A percentile compares a stretch with the other conserved stretches of the same genome.
Evolutionary conservation across 2,329 filamentous ascomycete species (phyloP).

Genomic region (Botrytis medusae): DNA sequence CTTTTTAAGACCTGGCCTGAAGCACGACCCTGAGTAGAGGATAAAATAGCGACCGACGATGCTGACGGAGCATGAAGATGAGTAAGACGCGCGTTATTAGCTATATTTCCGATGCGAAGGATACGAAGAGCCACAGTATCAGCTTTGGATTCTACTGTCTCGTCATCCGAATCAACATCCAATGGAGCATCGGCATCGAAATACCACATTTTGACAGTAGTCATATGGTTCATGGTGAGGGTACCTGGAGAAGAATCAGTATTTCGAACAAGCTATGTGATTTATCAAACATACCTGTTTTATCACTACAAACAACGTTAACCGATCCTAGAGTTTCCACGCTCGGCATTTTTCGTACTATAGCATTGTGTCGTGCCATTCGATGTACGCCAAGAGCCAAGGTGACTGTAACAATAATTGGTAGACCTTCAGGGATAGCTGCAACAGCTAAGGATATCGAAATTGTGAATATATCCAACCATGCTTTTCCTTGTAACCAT

Average conservation of each 20-base stretch:
- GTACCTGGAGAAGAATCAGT: constrained; percentile 59
- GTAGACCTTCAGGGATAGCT: constrained; percentile 91
- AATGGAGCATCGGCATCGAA: constrained; percentile 63
- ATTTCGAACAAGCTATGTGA: constrained; percentile 13
- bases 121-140: constrained; percentile 77
- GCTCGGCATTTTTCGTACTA: constrained; percentile 92
- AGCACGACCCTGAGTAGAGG: constrained; percentile 67
- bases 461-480: constrained; percentile 96
- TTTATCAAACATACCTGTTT: constrained; percentile 63
- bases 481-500: constrained; percentile 81
- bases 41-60: constrained; percentile 75
- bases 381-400: constrained; percentile 90
- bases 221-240: constrained; percentile 97
- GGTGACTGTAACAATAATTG: constrained; percentile 97
- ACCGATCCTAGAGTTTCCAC: constrained; percentile 98
- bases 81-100: constrained; percentile 86
- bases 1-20: constrained; percentile 68
- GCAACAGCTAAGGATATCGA: constrained; percentile 95
- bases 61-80: constrained; percentile 68
- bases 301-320: constrained; percentile 99
- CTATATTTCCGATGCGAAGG: constrained; percentile 89
- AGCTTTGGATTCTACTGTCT: constrained; percentile 56
- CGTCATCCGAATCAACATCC: constrained; percentile 53
- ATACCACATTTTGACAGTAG: constrained; percentile 93
- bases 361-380: constrained; percentile 94